phyloP scores from a whole-genome alignment of 179 eudicot genomes.

The Nepenthes alata region DNA sequence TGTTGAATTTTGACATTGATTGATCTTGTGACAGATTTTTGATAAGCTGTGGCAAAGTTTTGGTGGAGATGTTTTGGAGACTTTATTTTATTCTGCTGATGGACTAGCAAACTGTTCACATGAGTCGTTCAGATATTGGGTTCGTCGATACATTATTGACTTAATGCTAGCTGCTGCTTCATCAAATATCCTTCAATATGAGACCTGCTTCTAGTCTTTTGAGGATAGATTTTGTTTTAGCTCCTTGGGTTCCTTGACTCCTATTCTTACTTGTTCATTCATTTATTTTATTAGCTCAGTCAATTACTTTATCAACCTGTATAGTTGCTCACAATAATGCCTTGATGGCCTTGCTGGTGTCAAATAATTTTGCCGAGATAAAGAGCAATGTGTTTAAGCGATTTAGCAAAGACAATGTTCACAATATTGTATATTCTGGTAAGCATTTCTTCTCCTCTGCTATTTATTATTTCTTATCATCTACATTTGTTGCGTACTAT shows the following conservation, averaged over 20 bases:
- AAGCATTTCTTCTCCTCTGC: slow-evolving; percentile 15
- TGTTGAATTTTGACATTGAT: not conserved
- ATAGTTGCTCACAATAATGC: slow-evolving; percentile 97
- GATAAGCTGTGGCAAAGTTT: slow-evolving; percentile 92
- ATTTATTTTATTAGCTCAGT: slow-evolving; percentile 89
- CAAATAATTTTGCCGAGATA: slow-evolving; percentile 92
- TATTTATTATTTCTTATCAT: not conserved
- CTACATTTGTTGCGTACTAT: too few relatives aligned
- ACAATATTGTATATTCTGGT: slow-evolving; percentile 81
- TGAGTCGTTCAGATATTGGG: slow-evolving; percentile 48
- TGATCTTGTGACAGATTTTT: slow-evolving; percentile 54
- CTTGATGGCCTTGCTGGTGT: slow-evolving; percentile 76
- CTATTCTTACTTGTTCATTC: slow-evolving; percentile 68
- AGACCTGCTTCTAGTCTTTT: not conserved
- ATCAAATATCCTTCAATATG: slow-evolving; percentile 65
- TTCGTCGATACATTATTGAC: slow-evolving; percentile 60
- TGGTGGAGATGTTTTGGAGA: slow-evolving; percentile 86
- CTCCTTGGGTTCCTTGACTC: slow-evolving; percentile 54
- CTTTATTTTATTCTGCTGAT: slow-evolving; percentile 73
- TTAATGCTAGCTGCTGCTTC: slow-evolving; percentile 60
- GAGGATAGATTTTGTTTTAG: not conserved
- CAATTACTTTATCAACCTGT: slow-evolving; percentile 89
- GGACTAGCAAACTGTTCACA: slow-evolving; percentile 63
- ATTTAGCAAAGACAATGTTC: slow-evolving; percentile 86
- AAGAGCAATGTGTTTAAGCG: slow-evolving; percentile 96